Evolutionary conservation across 768 basidiomycete genomes (phyloP), one percentile per base, ranked within the genome.

Genomic region (Mycena venus): DNA sequence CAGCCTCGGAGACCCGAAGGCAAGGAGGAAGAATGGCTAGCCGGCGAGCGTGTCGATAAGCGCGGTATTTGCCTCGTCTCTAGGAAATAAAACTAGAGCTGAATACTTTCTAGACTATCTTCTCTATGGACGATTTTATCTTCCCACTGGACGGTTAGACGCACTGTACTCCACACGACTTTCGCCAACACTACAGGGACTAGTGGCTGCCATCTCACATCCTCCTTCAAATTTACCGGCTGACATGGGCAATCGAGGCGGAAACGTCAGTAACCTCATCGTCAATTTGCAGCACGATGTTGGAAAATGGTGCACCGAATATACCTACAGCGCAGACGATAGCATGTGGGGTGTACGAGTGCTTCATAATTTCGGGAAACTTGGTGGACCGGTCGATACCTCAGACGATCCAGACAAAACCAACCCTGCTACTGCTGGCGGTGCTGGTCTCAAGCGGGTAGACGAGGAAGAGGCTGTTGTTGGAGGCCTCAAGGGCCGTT

Each of bases 401-500:
- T 80, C 78, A 74, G 86, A 83, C 75, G 86, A 85, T 31, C 80
- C 81, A 27, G 82, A 82, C n/a, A 80, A 79, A 51, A 71, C 55
- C 32, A 72, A 42, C 38, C 60, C 72, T 21, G 31, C 27, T 21
- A 58, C 32, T 60, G 58, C 55, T 32, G 29, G 23, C 47, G 76
- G 66, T 32, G 75, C 77, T n/a, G 85, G 87, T 53, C 83, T 90
- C 40, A 96, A 95, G 82, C 90, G 97, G n/a, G 91, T 98, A 5
- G 98, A 99, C 68, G 97, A 98, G 80, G 97, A 98, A 84, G 97
- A 98, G 58, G 93, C 94, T 31, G 93, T 96, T 75, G 95, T 96
- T 69, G 95, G 96, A 34, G 97, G 98, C 0, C 86, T 99, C 34
- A 95, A 92, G 79, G 98, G 98, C 0, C 90, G 98, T 29, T 90